Percentiles rank a stretch among this genome's conserved stretches.
Conservation (phyloP, 2,329 filamentous ascomycete species). For the Colletotrichum sp. region DNA sequence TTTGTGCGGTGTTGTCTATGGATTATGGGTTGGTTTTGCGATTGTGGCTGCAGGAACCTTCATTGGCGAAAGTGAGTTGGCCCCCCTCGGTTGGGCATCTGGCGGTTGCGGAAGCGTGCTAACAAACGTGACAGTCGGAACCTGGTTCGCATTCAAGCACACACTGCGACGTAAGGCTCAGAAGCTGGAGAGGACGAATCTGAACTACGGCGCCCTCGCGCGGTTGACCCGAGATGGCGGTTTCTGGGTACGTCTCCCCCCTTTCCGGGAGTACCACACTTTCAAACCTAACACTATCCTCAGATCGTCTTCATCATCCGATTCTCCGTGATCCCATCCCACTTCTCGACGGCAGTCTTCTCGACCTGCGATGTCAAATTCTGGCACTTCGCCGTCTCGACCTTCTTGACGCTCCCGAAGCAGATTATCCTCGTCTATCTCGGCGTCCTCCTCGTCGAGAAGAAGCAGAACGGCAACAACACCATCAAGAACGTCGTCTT, state of each 20-base stretch:
- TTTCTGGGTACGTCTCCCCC: conserved; percentile 31
- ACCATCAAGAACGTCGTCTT: conserved; percentile 38
- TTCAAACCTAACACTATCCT: background rate
- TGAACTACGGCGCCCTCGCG: conserved; percentile 43
- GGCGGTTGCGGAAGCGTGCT: background rate
- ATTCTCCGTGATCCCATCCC: conserved; percentile 43
- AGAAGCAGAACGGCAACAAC: conserved; percentile 28
- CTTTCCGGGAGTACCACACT: rapidly evolving
- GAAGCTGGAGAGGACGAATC: conserved; percentile 43
- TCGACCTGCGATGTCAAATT: conserved; percentile 46
- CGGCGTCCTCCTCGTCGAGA: conserved; percentile 38
- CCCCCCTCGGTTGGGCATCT: background rate
- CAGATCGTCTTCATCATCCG: conserved; percentile 42
- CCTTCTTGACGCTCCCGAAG: conserved; percentile 44
- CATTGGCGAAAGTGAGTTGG: conserved; percentile 33
- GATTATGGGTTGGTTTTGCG: conserved; percentile 44
- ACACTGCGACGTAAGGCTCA: conserved; percentile 37
- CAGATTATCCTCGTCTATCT: conserved; percentile 46
- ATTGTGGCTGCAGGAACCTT: conserved; percentile 46
- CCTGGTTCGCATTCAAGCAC: conserved; percentile 45
- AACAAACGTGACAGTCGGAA: conserved; percentile 27
- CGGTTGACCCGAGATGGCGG: conserved; percentile 44
- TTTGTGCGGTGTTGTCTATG: conserved; percentile 45
- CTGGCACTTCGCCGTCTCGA: conserved; percentile 43
- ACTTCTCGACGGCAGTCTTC: conserved; percentile 48